Percentiles rank a stretch among this genome's conserved stretches.
phyloP scores from a whole-genome alignment of 768 basidiomycete species.

The Hebeloma cylindrosporum region DNA sequence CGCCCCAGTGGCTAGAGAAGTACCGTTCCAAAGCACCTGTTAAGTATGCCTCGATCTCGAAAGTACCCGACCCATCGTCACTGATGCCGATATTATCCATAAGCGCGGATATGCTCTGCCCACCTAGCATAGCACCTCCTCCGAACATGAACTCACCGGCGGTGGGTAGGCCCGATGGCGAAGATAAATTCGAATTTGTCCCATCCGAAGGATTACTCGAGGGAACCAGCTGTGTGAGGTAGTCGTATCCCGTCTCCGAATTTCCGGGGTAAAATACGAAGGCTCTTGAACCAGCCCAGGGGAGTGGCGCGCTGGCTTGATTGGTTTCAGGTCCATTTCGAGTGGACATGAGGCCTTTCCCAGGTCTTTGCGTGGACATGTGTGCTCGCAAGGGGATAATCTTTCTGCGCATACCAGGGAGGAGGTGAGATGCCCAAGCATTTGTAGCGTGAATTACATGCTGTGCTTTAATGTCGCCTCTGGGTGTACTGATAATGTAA shows the following conservation, averaged over 20 bases:
- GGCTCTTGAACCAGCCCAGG: constrained; percentile 48
- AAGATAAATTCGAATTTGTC: background rate
- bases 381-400: constrained; percentile 59
- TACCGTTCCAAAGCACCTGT: constrained; percentile 47
- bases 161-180: constrained; percentile 23
- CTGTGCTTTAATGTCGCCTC: constrained; percentile 52
- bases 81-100: constrained; percentile 38
- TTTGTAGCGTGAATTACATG: constrained; percentile 87
- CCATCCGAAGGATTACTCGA: background rate
- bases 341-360: constrained; percentile 15
- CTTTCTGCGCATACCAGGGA: constrained; percentile 60
- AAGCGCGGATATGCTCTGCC: constrained; percentile 22
- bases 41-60: constrained; percentile 30
- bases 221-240: constrained; percentile 60
- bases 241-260: constrained; percentile 51
- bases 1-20: constrained; percentile 38
- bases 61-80: constrained; percentile 36
- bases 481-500: constrained; percentile 62
- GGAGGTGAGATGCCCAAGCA: constrained; percentile 73
- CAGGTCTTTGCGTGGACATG: constrained; percentile 63
- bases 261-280: constrained; percentile 57
- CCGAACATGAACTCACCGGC: constrained; percentile 64
- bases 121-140: constrained; percentile 45
- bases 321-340: background rate
- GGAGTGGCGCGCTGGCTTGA: background rate